Base-by-base conservation (phyloP, 1,284 basidiomycete species). In the Flammula alnicola region DNA sequence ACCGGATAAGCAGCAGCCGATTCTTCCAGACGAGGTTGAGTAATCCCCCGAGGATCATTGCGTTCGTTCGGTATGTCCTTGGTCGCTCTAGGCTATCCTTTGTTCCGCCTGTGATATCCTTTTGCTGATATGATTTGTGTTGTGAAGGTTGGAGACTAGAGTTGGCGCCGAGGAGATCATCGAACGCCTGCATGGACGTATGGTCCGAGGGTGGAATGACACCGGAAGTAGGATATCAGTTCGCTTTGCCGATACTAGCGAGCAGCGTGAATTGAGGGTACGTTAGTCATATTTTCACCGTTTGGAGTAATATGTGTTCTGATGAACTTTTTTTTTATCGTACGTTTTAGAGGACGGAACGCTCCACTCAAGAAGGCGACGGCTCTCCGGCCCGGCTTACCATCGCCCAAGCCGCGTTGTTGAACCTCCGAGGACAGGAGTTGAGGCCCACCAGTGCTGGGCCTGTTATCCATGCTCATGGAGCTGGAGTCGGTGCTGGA, bases 181-280 rank as follows among this genome's bases (percentile, higher is more conserved):
- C 36, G 84, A 88, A 53, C 77, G 82, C 27, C 72, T 90, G 26
- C 86, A 90, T 63, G 87, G 87, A 3, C 76, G 84, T 7, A 81
- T 88, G 78, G 84, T 90, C n/a, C 75, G 85, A 33, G 86, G 87
- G 4, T 84, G 79, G 83, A 79, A 86, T 51, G 86, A 88, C 51
- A 64, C 78, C 7, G 86, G 86, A 9, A 83, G 84, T 58, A 71
- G 86, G 39, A 87, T 88, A 51, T 86, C 83, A 4, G 86, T 89
- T 6, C 72, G 86, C 27, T 89, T 89, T 59, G 86, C 86, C 7
- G 86, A 88, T 61, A 88, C 69, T 16, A 74, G 72, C 49, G 81
- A 73, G 44, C 79, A 73, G 63, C 69, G 75, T 51, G 81, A 77
- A 52, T 66, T 71, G 35, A 68, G 78, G 57, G 78, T 78, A 40